phyloP scores from a whole-genome alignment of 2,329 filamentous ascomycete genomes.

The Calonectria pauciramosa region DNA sequence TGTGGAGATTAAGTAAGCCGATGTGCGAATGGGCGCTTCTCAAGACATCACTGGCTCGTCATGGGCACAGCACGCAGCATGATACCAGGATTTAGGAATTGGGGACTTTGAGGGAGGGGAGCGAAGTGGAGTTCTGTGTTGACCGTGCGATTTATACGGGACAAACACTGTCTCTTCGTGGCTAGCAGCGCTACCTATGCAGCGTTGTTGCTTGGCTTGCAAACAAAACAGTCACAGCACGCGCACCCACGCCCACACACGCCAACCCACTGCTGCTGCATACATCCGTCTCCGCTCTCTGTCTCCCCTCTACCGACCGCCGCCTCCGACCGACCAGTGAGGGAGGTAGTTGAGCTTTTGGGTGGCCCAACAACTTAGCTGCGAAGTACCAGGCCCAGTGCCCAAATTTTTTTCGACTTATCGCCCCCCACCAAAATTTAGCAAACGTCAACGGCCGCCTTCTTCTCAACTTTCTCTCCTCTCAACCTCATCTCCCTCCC shows the following conservation, averaged over 20 bases:
- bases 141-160: not conserved
- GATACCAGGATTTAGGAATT: conserved; percentile 24
- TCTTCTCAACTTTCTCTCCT: conserved; percentile 52
- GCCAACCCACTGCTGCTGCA: not conserved
- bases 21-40: conserved; percentile 30
- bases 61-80: not conserved
- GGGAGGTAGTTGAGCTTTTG: conserved; percentile 44
- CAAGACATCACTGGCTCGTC: conserved; percentile 32
- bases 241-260: not conserved
- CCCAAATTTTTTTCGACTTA: conserved; percentile 53
- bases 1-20: conserved; percentile 18
- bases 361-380: conserved; percentile 49
- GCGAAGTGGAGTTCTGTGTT: conserved; percentile 7
- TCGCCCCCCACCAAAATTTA: conserved; percentile 58
- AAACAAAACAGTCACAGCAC: not conserved
- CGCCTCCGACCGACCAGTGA: conserved; percentile 15
- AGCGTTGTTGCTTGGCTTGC: conserved; percentile 4
- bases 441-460: conserved; percentile 53
- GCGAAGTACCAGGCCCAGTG: conserved; percentile 46
- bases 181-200: not conserved
- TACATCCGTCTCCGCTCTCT: conserved; percentile 16
- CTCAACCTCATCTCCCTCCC: conserved; percentile 46
- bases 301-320: conserved; percentile 30
- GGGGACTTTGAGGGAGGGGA: conserved; percentile 9
- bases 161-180: conserved; percentile 19